phyloP scores from a whole-genome alignment of 345 rosid species.

The Crucihimalaya himalaica region DNA sequence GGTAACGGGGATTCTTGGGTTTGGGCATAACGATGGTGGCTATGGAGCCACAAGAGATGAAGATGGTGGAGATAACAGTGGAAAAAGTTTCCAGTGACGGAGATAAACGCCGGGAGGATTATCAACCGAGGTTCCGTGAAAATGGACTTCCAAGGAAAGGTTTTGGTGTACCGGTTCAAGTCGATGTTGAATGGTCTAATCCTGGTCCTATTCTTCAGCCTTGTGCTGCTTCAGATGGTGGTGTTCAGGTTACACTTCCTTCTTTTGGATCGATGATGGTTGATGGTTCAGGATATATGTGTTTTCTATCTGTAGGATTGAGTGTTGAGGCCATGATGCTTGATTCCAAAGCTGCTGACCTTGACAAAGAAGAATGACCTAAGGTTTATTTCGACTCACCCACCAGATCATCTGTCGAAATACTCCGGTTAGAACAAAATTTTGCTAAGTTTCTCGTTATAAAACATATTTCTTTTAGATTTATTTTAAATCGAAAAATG shows the following conservation, averaged over 20 bases:
- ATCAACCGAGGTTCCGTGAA: conserved; percentile 51
- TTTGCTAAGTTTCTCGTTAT: no score
- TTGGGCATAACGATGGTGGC: conserved; percentile 63
- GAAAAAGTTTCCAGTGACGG: conserved; percentile 18
- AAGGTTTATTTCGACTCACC: conserved; percentile 46
- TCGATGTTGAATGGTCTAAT: conserved; percentile 67
- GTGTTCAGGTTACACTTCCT: conserved; percentile 66
- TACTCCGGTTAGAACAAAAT: no score
- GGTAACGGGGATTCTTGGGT: conserved; percentile 79
- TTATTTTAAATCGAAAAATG: no score
- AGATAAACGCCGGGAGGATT: conserved; percentile 22
- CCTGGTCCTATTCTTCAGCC: conserved; percentile 66
- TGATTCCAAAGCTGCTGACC: conserved; percentile 81
- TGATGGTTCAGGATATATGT: no score
- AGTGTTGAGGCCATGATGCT: conserved; percentile 92
- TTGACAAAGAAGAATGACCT: conserved; percentile 93
- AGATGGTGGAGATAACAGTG: conserved; percentile 37
- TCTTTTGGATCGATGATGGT: background rate
- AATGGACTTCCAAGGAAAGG: conserved; percentile 78
- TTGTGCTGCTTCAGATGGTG: conserved; percentile 76
- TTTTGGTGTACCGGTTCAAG: conserved; percentile 81
- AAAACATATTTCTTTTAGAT: no score
- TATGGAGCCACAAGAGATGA: conserved; percentile 45
- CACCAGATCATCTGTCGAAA: no score
- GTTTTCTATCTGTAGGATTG: conserved; percentile 59